Base-by-base conservation (phyloP, 1,139 yeast genomes). In the Saccharomyces hybrid region DNA sequence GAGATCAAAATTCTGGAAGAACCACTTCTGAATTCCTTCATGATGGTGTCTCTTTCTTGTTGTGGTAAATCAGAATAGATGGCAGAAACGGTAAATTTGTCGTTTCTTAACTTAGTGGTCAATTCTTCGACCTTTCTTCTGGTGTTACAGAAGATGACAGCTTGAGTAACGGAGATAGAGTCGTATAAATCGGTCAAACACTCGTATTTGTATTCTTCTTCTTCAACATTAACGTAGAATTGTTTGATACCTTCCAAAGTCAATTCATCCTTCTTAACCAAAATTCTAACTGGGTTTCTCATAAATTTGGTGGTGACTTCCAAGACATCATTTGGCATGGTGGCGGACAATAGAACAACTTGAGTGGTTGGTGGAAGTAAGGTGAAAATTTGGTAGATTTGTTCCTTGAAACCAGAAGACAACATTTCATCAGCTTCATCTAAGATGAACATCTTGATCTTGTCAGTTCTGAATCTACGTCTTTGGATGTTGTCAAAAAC, bases 401-500 rank as follows among this genome's bases (percentile, higher is more conserved):
- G 98, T 75, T 88, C 95, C 80, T 88, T 88, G 86, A 93, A 93
- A 68, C 99, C 99, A 67, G 95, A 83, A 57, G 95, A 84, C 76
- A 93, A 83, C 93, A 93, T 86, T 81, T 91, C 97, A 82, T 93
- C 99, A 73, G 99, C 99, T 81, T 93, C 99, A 80, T 93, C 99
- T 76, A 93, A 83, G 74, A 93, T 88, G 79, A 93, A 87, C 97
- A 93, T 91, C 82, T 90, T 89, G 73, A 93, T 80, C 76, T 86
- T 81, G 70, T 88, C 86, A 67, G 97, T 89, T 76, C 82, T 86
- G 78, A 93, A 85, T 78, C 80, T 81, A 75, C 97, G 85, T 77
- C 97, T 85, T 77, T 88, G 90, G 73, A 93, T 93, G 96, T 93
- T 91, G 76, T 93, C 98, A 75, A 77, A 86, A 66, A 93, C 97